Evolutionary conservation across 2,329 filamentous ascomycete species (phyloP).

Genomic region (Nothophaeocryptopus gaeumannii): DNA sequence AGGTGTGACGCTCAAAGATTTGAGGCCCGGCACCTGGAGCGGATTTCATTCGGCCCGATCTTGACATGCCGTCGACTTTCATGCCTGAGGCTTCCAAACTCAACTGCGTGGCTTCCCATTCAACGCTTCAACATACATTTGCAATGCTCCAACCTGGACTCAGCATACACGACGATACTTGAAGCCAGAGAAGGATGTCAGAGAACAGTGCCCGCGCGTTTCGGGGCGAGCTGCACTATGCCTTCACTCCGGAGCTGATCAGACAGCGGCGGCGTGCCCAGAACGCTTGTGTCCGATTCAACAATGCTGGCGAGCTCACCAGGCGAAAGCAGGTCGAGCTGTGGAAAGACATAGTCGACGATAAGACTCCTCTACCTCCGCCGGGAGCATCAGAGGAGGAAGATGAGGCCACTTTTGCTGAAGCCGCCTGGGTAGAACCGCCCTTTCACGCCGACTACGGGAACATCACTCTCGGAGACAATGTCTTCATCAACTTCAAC

Average conservation of each 20-base stretch:
- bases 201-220: slow-evolving; percentile 35
- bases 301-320: slow-evolving; percentile 56
- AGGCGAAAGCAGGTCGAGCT: slow-evolving; percentile 63
- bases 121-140: neutral
- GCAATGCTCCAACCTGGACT: neutral
- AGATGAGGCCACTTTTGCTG: slow-evolving; percentile 62
- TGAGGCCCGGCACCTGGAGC: neutral
- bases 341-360: slow-evolving; percentile 64
- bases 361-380: slow-evolving; percentile 63
- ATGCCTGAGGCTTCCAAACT: too few species aligned
- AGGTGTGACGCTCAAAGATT: slow-evolving; percentile 7
- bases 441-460: slow-evolving; percentile 77
- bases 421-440: slow-evolving; percentile 66
- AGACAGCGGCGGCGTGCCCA: slow-evolving; percentile 63
- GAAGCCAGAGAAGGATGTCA: slow-evolving; percentile 20
- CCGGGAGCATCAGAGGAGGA: slow-evolving; percentile 55
- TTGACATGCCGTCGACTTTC: neutral
- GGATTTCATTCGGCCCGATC: slow-evolving; percentile 2
- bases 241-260: slow-evolving; percentile 68
- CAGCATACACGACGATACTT: too few species aligned
- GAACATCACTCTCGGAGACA: slow-evolving; percentile 67
- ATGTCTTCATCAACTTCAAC: slow-evolving; percentile 74
- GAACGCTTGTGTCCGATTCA: slow-evolving; percentile 61
- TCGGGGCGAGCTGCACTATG: slow-evolving; percentile 63
- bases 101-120: too few species aligned